phyloP scores from a whole-genome alignment of 2,329 filamentous ascomycete species.

The Cephalotrichum gorgonifer region DNA sequence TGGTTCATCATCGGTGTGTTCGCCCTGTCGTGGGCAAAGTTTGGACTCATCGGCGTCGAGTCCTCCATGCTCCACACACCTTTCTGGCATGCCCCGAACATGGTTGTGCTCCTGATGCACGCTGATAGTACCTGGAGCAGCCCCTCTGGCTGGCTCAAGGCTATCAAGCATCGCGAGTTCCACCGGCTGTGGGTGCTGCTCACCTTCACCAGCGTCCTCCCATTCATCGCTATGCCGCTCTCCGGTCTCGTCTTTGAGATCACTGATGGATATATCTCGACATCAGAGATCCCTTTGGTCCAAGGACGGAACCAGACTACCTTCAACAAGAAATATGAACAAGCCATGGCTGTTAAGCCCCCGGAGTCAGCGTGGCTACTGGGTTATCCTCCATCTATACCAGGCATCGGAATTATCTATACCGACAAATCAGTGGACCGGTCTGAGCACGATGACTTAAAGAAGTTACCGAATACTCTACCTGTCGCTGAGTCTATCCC shows the following conservation, averaged over 20 bases:
- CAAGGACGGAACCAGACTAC: slow-evolving; percentile 2
- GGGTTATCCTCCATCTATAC: slow-evolving; percentile 4
- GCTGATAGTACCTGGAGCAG: slow-evolving; percentile 8
- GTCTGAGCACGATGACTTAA: neutral
- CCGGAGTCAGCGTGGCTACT: slow-evolving; percentile 6
- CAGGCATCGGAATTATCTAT: slow-evolving; percentile 8
- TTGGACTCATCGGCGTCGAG: slow-evolving; percentile 9
- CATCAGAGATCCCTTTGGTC: neutral
- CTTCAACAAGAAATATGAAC: neutral
- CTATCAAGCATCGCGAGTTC: neutral
- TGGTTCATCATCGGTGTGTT: slow-evolving; percentile 12
- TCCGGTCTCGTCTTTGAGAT: slow-evolving; percentile 8
- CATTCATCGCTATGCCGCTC: slow-evolving; percentile 9
- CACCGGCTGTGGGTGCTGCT: slow-evolving; percentile 8
- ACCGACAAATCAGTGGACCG: slow-evolving; percentile 5
- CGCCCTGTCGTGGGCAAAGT: slow-evolving; percentile 9
- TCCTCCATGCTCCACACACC: slow-evolving; percentile 6
- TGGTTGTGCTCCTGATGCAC: slow-evolving; percentile 3
- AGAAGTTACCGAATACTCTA: slow-evolving; percentile 6
- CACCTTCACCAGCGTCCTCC: slow-evolving; percentile 1
- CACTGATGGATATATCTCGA: slow-evolving; percentile 7
- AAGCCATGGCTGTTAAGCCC: no score
- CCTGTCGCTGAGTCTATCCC: slow-evolving; percentile 4
- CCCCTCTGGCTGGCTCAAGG: slow-evolving; percentile 9
- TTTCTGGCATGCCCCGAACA: slow-evolving; percentile 1